Conservation (phyloP, 306 rosid species). For the Castanea crenata region DNA sequence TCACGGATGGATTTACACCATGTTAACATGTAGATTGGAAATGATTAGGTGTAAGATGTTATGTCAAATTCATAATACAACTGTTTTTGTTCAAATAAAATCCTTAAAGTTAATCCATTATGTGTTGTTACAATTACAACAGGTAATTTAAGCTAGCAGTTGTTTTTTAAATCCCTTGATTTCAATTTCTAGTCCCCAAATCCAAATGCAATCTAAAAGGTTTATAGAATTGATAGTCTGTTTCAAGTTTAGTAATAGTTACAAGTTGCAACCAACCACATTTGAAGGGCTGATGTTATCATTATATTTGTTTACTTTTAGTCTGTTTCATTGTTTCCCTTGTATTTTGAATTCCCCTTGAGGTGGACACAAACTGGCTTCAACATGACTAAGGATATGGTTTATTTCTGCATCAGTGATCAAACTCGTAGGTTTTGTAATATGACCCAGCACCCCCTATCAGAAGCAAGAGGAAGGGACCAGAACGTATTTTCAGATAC, state of each 20-base stretch:
- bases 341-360: not conserved
- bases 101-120: too few relatives aligned
- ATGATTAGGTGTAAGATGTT: too few relatives aligned
- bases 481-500: conserved; percentile 57
- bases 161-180: too few relatives aligned
- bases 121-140: too few relatives aligned
- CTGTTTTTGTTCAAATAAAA: too few relatives aligned
- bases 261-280: not conserved
- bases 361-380: conserved; percentile 9
- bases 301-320: not conserved
- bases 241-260: not conserved
- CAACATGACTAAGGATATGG: conserved; percentile 22
- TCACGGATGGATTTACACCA: too few relatives aligned
- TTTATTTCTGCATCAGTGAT: conserved; percentile 51
- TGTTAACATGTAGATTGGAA: too few relatives aligned
- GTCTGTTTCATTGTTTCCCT: not conserved
- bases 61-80: too few relatives aligned
- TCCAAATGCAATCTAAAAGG: not conserved
- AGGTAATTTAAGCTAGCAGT: too few relatives aligned
- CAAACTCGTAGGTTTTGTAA: conserved; percentile 48
- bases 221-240: not conserved
- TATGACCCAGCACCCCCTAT: conserved; percentile 48
- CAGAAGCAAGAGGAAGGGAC: conserved; percentile 48
- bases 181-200: too few relatives aligned
- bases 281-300: not conserved